Base-by-base conservation (phyloP, 768 basidiomycete species). In the Rickenella mellea region DNA sequence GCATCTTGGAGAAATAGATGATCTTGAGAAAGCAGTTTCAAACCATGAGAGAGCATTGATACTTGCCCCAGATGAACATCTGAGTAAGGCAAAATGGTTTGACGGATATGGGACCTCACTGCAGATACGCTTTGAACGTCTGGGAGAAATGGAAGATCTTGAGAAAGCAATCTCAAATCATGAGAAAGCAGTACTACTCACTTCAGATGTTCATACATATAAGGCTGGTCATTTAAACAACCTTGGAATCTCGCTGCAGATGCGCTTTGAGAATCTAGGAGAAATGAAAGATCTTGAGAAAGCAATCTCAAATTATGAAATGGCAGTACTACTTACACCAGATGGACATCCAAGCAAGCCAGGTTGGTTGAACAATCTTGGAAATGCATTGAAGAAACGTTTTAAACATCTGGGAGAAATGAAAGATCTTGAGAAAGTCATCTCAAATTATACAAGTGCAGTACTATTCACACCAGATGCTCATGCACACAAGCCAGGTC, bases 341-440 rank as follows among this genome's bases (percentile, higher is more conserved):
- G 4, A 26, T 12, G 45, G 35, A 15, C 29, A 47, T 26, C 45
- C 44, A 27, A 35, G 27, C 28, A 25, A 36, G 28, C 14, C 31
- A 12, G 21, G 17, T 14, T 37, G 14, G 15, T 20, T 42, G 10
- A n/a, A 19, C 41, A 39, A 42, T 9, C 41, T 42, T 10, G 41
- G 3, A 37, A 43, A 22, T 3, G 29, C 42, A 19, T 22, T 37
- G 15, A 6, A 20, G 14, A 19, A 33, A 2, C 42, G 53, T 26
- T 64, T 61, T 29, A 12, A 47, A 21, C 49, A 26, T n/a, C 46
- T 42, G 4, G 42, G 58, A 30, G 46, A 56, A 22, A 32, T 44
- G 10, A 30, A 41, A 5, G 59, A 62, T 33, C 45, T 65, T 17
- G 46, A 55, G 15, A 52, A 58, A 31, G 51, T 51, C 12, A 45